A percentile compares a stretch with the other conserved stretches of the same genome.
These are phyloP conservation scores for Debaryomyces sp. DNA, from an alignment of 1,139 yeast species.

Conservation along the genomic window DNA sequence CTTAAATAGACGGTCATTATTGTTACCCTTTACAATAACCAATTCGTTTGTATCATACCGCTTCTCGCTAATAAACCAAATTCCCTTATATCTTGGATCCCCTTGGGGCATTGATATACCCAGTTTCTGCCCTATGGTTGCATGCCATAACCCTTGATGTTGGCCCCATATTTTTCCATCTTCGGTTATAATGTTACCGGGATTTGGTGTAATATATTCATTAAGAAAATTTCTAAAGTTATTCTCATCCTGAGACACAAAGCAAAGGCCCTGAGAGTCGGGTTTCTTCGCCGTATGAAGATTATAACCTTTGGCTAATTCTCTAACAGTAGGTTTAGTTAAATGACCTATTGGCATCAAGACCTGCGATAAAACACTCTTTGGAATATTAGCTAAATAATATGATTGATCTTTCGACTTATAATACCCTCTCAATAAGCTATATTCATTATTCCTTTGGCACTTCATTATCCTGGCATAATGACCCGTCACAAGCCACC, in stretches of 20 bases:
- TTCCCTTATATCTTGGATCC: slow-evolving; percentile 69
- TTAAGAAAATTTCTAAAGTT: slow-evolving; percentile 74
- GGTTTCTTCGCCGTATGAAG: slow-evolving; percentile 76
- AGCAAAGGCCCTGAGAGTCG: slow-evolving; percentile 94
- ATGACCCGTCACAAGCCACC: slow-evolving; percentile 97
- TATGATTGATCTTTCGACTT: slow-evolving; percentile 85
- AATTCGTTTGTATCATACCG: slow-evolving; percentile 64
- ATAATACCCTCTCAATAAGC: slow-evolving; percentile 62
- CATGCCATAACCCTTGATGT: slow-evolving; percentile 90
- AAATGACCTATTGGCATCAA: slow-evolving; percentile 81
- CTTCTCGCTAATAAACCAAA: slow-evolving; percentile 87
- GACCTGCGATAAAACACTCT: slow-evolving; percentile 47
- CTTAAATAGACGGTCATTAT: slow-evolving; percentile 60
- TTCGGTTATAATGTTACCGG: slow-evolving; percentile 76
- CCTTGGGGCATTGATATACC: slow-evolving; percentile 88
- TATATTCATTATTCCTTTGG: slow-evolving; percentile 31
- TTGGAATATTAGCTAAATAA: slow-evolving; percentile 72
- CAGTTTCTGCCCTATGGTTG: slow-evolving; percentile 87
- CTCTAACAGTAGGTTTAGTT: slow-evolving; percentile 73
- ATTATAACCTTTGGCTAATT: slow-evolving; percentile 55
- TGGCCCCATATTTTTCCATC: slow-evolving; percentile 78
- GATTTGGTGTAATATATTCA: slow-evolving; percentile 71
- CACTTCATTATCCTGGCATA: slow-evolving; percentile 65
- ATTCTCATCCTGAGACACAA: slow-evolving; percentile 75
- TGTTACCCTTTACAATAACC: slow-evolving; percentile 75